phyloP scores from a whole-genome alignment of 352 stramenopile species.

The Peronospora farinosa region DNA sequence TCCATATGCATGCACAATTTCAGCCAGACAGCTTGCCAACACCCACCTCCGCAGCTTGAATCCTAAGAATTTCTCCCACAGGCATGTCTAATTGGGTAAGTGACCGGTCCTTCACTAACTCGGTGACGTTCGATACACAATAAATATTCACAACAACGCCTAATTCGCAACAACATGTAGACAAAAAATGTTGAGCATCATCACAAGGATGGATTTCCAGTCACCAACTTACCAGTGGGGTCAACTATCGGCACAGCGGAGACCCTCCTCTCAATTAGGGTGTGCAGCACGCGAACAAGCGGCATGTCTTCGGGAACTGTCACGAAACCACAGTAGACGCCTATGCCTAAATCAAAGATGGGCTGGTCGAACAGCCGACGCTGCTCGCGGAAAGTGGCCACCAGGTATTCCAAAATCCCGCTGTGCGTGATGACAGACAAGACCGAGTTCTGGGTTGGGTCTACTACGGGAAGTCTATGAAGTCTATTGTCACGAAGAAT shows the following conservation, averaged over 20 bases:
- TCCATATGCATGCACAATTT: neutral
- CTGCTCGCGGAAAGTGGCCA: constrained; percentile 95
- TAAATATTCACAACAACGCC: constrained; percentile 89
- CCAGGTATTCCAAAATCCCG: constrained; percentile 92
- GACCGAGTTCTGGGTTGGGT: constrained; percentile 90
- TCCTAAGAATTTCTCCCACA: constrained; percentile 80
- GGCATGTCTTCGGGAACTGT: constrained; percentile 90
- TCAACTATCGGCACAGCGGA: constrained; percentile 83
- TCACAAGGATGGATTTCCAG: neutral
- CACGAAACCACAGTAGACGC: constrained; percentile 91
- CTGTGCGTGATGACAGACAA: constrained; percentile 91
- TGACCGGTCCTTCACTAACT: constrained; percentile 85
- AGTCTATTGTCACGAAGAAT: constrained; percentile 80
- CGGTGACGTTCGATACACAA: constrained; percentile 87
- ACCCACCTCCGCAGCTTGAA: constrained; percentile 76
- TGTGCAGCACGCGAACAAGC: constrained; percentile 91
- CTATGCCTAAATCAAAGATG: constrained; percentile 93
- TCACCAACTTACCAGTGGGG: constrained; percentile 48
- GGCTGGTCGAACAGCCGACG: constrained; percentile 94
- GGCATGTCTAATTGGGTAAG: constrained; percentile 86
- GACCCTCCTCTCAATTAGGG: constrained; percentile 72
- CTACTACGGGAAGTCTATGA: constrained; percentile 93
- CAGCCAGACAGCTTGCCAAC: neutral
- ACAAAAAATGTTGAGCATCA: constrained; percentile 2
- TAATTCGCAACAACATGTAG: constrained; percentile 9